A percentile compares a stretch with the other conserved stretches of the same genome.
Conservation (phyloP, 1,139 yeast species). For the Candida dubliniensis region DNA sequence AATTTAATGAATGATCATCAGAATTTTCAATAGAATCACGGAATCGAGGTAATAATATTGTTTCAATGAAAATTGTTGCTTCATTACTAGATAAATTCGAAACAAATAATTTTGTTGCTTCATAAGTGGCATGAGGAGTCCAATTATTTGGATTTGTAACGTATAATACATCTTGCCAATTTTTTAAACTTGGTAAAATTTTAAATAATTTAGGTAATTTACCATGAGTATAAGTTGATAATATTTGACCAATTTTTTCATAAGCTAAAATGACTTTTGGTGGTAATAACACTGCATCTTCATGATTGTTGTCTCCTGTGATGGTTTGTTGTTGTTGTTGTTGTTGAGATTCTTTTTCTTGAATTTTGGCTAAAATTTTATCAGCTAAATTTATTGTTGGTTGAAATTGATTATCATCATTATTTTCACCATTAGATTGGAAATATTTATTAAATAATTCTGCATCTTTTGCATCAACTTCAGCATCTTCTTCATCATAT, state of each 20-base stretch:
- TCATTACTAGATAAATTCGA: constrained; percentile 85
- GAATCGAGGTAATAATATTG: constrained; percentile 79
- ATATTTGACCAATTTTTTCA: constrained; percentile 83
- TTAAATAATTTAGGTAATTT: constrained; percentile 93
- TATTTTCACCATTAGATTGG: constrained; percentile 31
- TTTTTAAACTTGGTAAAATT: constrained; percentile 85
- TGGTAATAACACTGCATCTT: constrained; percentile 73
- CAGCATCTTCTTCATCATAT: constrained; percentile 54
- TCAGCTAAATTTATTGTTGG: constrained; percentile 78
- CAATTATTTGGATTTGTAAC: constrained; percentile 90
- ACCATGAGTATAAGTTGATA: constrained; percentile 93
- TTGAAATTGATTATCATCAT: constrained; percentile 16
- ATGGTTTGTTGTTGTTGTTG: constrained; percentile 13
- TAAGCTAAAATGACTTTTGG: constrained; percentile 95
- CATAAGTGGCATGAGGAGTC: constrained; percentile 97
- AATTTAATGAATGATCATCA: constrained; percentile 70
- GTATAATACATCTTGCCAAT: constrained; percentile 93
- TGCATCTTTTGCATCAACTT: constrained; percentile 69
- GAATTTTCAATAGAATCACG: constrained; percentile 79
- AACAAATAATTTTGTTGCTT: constrained; percentile 91
- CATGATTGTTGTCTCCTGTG: constrained; percentile 24
- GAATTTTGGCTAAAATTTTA: constrained; percentile 84
- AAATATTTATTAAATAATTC: constrained; percentile 69
- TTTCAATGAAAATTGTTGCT: constrained; percentile 79
- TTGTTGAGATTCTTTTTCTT: constrained; percentile 59